Base-by-base conservation (phyloP, 2,329 filamentous ascomycete genomes). In the Pyrenophora graminea region DNA sequence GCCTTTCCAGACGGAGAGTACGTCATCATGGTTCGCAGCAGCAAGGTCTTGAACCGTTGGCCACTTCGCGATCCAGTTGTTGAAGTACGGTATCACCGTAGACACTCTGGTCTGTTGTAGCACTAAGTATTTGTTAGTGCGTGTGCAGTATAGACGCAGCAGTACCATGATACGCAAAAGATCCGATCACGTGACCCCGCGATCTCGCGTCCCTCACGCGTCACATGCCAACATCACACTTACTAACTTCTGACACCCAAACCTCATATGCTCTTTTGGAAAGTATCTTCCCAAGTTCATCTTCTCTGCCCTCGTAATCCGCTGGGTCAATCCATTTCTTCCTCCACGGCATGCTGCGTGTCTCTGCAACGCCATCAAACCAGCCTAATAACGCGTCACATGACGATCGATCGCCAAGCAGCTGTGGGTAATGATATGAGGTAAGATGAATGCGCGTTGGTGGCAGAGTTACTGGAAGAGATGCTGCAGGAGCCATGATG, bases 101-200 rank as follows among this genome's bases (percentile, higher is more conserved):
- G 81, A 78, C 3, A 87, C 84, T 23, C 84, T 81, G 2, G 84
- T 87, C 70, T 87, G 84, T 67, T 87, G 84, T 9, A 86, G 77
- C 84, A 87, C 67, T 71, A 27, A 10, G 9, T 8, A n/a, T 1
- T 19, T 7, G 12, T 51, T 4, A 47, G 51, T 32, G 36, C 18
- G 17, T 9, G 9, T 23, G n/a, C 6, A 17, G 21, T 15, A 1
- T 18, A 12, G n/a, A n/a, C 30, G 8, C 13, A 38, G 23, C 21
- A 13, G 15, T 32, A 6, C 6, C 2, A 19, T 10, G 23, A 36
- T 12, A 5, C 25, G 10, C n/a, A 15, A 9, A n/a, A 8, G 7
- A 3, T 3, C 19, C 9, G 10, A 15, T 4, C 60, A 66, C 61
- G 58, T 64, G 57, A 61, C 37, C 10, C 1, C 18, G n/a, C 30